Evolutionary conservation across 129 eudicot species (phyloP), one percentile per base, ranked within the genome.

Genomic region (Tanacetum coccineum): DNA sequence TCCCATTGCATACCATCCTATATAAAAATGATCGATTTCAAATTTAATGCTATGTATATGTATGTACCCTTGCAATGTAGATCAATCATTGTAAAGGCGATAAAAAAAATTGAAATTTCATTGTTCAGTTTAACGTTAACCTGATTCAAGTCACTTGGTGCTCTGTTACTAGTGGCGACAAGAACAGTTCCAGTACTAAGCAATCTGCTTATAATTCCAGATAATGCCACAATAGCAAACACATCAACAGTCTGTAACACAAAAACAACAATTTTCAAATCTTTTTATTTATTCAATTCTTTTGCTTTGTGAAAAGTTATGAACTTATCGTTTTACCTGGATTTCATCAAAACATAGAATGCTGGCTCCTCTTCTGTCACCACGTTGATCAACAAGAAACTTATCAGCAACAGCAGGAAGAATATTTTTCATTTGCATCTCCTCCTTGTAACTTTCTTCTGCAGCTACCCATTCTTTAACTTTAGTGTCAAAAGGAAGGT

Each of bases 1-100:
- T 87, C 99, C 78, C 86, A 84, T 76, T 94, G 99, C 99, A 94
- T 94, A 52, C 99, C 99, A 70, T 94, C 99, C 99, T 94, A 82
- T 62, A 73, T 51, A 19, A 59, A 64, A 73, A 71, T 47, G 30
- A 9, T 19, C 60, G 13, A 9, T 36, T 36, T 36, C 42, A 36
- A 59, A 65, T 18, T 59, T 70, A n/a, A 45, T 59, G 59, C 49
- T 19, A 70, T 26, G 58, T 59, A 58, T 59, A 25, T 6, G 59
- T 49, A 70, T 47, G 26, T 42, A 62, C 44, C 21, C 55, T 21
- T 64, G 57, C 9, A 46, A 65, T 13, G 20, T 49, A 21, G 47
- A 17, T 65, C 30, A 49, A 66, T 66, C 28, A 28, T 25, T 30
- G 9, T 51, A 67, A 17, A 52, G 12, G 51, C 20, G 46, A 25